Percentiles rank a stretch among this genome's conserved stretches.
Conservation (phyloP, 75 land plant genomes). For the Adiantum capillusveneris region DNA sequence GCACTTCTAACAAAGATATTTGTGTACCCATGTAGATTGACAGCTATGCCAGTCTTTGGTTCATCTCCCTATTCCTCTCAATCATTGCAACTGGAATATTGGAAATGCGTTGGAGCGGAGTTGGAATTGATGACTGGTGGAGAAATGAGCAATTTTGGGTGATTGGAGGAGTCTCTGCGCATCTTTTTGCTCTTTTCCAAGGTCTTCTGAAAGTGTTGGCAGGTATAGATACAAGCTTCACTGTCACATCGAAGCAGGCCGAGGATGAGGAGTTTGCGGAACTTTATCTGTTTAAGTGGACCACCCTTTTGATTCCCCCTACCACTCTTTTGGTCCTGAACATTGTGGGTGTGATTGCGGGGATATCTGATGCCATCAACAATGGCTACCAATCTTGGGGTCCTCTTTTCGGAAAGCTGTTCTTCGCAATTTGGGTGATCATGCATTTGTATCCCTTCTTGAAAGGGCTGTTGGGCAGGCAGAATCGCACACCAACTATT, state of each 20-base stretch:
- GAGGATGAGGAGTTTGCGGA: conserved; percentile 58
- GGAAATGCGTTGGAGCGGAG: conserved; percentile 65
- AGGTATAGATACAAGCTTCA: conserved; percentile 58
- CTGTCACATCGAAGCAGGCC: conserved; percentile 49
- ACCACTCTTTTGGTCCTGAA: conserved; percentile 52
- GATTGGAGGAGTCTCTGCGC: conserved; percentile 55
- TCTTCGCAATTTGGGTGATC: conserved; percentile 69
- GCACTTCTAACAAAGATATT: no score
- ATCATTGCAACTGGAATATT: conserved; percentile 66
- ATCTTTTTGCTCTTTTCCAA: conserved; percentile 54
- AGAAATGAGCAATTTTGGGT: conserved; percentile 73
- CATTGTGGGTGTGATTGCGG: conserved; percentile 59
- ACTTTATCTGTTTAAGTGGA: conserved; percentile 58
- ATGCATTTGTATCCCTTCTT: conserved; percentile 65
- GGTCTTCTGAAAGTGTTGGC: conserved; percentile 54
- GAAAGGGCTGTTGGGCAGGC: conserved; percentile 64
- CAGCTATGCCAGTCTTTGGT: conserved; percentile 49
- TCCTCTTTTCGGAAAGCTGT: conserved; percentile 58
- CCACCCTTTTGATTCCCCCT: conserved; percentile 51
- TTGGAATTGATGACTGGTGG: conserved; percentile 73
- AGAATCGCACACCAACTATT: conserved; percentile 64
- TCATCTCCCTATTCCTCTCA: conserved; percentile 48
- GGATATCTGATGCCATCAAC: conserved; percentile 56
- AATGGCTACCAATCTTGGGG: conserved; percentile 67
- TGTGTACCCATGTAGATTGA: conserved; percentile 40